These are phyloP conservation scores for Westerdykella ornata DNA, from an alignment of 2,329 filamentous ascomycete genomes.

Conservation along the genomic window DNA sequence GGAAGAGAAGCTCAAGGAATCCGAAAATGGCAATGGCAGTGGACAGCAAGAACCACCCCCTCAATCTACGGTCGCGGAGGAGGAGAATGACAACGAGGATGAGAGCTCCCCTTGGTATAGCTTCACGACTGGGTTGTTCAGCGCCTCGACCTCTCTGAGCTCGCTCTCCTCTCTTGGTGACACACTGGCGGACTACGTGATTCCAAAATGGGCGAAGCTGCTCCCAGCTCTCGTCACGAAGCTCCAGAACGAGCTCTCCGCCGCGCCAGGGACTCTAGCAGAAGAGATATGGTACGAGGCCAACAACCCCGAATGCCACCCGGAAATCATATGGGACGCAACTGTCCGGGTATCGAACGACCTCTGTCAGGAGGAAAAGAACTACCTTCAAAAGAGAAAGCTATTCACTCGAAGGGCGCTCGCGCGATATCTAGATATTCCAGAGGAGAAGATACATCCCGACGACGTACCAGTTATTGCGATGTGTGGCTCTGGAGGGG, in stretches of 20 bases:
- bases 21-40: constrained; percentile 11
- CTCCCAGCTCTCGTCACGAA: constrained; percentile 74
- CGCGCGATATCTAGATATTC: constrained; percentile 71
- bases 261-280: constrained; percentile 79
- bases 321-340: constrained; percentile 78
- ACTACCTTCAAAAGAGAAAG: constrained; percentile 64
- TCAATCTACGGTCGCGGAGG: constrained; percentile 26
- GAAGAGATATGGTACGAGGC: constrained; percentile 93
- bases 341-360: constrained; percentile 73
- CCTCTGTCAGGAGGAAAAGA: constrained; percentile 75
- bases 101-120: constrained; percentile 27
- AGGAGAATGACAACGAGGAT: constrained; percentile 7
- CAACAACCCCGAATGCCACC: constrained; percentile 73
- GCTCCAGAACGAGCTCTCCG: constrained; percentile 78
- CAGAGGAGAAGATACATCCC: constrained; percentile 75
- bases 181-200: constrained; percentile 60
- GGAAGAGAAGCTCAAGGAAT: constrained; percentile 12
- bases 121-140: constrained; percentile 26
- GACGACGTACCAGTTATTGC: constrained; percentile 92
- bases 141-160: constrained; percentile 24
- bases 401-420: constrained; percentile 64
- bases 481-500: constrained; percentile 89
- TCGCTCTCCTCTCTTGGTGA: constrained; percentile 39
- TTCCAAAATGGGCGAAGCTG: constrained; percentile 74
- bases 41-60: constrained; percentile 31